Conservation (phyloP, 202 grass and related monocot species). For the Brachypodium distachyon region DNA sequence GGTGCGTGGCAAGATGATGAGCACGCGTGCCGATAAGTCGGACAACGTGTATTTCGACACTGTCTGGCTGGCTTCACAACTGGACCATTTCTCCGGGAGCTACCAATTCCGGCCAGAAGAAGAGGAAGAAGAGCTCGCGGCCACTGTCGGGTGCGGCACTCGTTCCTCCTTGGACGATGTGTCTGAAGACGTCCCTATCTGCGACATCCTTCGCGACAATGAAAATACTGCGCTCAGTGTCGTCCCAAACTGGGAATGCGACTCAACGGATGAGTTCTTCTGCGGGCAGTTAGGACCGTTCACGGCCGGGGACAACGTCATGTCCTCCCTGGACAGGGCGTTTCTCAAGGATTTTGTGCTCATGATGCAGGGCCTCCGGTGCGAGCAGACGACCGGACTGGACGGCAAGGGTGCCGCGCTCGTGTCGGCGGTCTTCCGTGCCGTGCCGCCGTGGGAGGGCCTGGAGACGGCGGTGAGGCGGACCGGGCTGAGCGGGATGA, state of each 20-base stretch:
- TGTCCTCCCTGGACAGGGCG: not conserved
- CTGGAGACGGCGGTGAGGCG: too few relatives aligned
- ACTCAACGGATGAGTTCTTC: slow-evolving; percentile 26
- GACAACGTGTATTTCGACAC: slow-evolving; percentile 34
- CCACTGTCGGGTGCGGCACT: slow-evolving; percentile 9
- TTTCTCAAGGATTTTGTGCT: slow-evolving; percentile 8
- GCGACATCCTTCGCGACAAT: not conserved
- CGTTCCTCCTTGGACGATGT: not conserved
- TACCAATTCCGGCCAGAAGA: slow-evolving; percentile 30
- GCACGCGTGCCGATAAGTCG: slow-evolving; percentile 18
- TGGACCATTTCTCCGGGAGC: not conserved
- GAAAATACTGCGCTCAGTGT: slow-evolving; percentile 6
- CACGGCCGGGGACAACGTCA: too few relatives aligned
- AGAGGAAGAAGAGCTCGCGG: too few relatives aligned
- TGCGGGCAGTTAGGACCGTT: slow-evolving; percentile 50
- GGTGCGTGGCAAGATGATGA: slow-evolving; percentile 43
- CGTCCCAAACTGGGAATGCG: slow-evolving; percentile 40
- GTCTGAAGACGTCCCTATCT: slow-evolving; percentile 23
- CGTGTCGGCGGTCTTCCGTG: slow-evolving; percentile 34
- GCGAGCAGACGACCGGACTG: not conserved
- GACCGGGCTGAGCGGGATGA: slow-evolving; percentile 30
- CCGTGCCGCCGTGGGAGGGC: slow-evolving; percentile 29
- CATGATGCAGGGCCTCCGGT: slow-evolving; percentile 38
- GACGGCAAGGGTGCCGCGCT: not conserved
- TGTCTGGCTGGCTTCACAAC: slow-evolving; percentile 32